Evolutionary conservation across 2,329 filamentous ascomycete genomes (phyloP), one percentile per base, ranked within the genome.

Genomic region (Ampelomyces quisqualis): DNA sequence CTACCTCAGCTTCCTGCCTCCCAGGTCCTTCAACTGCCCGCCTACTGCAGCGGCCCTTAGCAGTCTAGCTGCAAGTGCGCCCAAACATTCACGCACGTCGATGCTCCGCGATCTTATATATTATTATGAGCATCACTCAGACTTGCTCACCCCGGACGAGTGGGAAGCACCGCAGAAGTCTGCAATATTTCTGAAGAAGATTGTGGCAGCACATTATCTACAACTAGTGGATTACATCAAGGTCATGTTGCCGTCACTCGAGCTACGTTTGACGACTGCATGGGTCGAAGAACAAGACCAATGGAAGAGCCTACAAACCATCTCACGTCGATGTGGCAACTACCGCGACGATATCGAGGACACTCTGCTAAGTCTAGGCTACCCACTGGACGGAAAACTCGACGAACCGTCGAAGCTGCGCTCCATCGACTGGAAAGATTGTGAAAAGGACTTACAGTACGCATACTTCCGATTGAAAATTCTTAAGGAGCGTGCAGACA

Each of bases 321-420:
- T 64, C 5, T 62, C 55, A 5, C 60, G 62, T 2, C 60, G 64
- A 7, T 67, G 62, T 21, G 61, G 64, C 6, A 65, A 67, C 37
- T 65, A 64, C 14, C 48, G 60, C n/a, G 62, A 67, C 21, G 62
- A 67, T 14, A 54, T 67, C 10, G 62, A 65, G 43, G 62, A 67
- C 24, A 57, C 56, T 3, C 43, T 65, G 2, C 51, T 65, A 10
- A 61, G 53, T 30, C 43, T 67, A 1, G 59, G 57, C 3, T 62
- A 58, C 28, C 35, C 54, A 0, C 41, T 65, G 5, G 46, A 56
- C 11, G 40, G 24, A 5, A 42, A 40, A 11, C 18, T 31, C 2
- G 34, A 29, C 13, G 20, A n/a, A 3, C 36, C 39, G 4, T 28
- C 31, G 3, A 28, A 28, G 9, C 17, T 15, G 21, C 22, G 27